Evolutionary conservation across 768 basidiomycete genomes (phyloP), one percentile per base, ranked within the genome.

Genomic region (Leccinum broughii): DNA sequence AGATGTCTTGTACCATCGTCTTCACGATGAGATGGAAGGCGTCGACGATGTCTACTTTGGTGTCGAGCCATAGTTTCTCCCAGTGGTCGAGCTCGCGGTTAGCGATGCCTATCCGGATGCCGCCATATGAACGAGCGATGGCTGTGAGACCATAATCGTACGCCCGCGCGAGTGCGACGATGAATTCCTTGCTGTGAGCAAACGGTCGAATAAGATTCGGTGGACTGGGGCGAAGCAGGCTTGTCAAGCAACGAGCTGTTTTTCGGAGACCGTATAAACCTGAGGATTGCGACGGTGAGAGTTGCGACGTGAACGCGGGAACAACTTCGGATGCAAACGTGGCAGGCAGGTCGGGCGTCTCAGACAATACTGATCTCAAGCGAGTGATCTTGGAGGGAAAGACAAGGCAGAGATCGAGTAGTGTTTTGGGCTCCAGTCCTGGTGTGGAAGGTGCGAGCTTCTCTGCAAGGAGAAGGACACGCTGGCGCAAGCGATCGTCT

Each of bases 21-120:
- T 73, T 74, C 54, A 90, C 60, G 34, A 90, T 67, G 53, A 85
- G 69, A 62, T 92, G 89, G 71, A 90, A 88, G 3, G 80, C 69
- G 63, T 93, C 90, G 20, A 93, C 73, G 26, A 92, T 74, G 22
- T 84, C 82, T 8, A 89, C 85, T 74, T 92, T 93, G 2, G 87
- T 86, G 58, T 86, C 82, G 6, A 92, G 77, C 83, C 88, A 89
- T 51, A 89, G 78, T 14, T 76, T 77, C 63, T 89, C 85, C 89
- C 89, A 92, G 54, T 90, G 82, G 62, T 86, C 85, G 15, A 78
- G 71, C 5, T 76, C 69, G 57, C 75, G 60, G 24, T 71, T 56
- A 26, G 69, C 54, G 32, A 69, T 56, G 28, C 68, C 62, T 30
- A 67, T 59, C 20, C 78, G 68, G 32, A 78, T 63, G 13, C 87